phyloP scores from a whole-genome alignment of 208 protist genomes.

The Kentomonas sorsogonicus region DNA sequence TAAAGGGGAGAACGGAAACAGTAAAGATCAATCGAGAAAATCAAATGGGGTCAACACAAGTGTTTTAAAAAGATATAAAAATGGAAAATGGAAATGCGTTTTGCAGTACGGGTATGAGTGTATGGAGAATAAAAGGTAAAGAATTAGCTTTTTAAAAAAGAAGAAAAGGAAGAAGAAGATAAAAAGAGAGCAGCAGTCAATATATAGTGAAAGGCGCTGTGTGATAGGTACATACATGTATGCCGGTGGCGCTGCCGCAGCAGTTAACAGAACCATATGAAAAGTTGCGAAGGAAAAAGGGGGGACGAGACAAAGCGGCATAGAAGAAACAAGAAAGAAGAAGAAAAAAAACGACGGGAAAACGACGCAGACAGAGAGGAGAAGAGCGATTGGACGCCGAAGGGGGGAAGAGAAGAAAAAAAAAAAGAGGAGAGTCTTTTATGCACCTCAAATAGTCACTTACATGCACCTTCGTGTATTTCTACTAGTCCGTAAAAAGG shows the following conservation, averaged over 20 bases:
- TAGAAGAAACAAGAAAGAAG: slow-evolving; percentile 10
- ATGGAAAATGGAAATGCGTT: background rate
- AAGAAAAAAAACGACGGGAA: background rate
- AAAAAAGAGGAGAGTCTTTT: too few species aligned
- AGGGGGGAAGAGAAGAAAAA: too few species aligned
- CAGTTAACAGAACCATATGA: too few species aligned
- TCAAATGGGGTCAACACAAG: background rate
- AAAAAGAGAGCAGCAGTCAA: slow-evolving; percentile 11
- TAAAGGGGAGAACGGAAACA: background rate
- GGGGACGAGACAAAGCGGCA: slow-evolving; percentile 3
- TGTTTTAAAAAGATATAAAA: slow-evolving; percentile 13
- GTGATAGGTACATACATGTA: background rate
- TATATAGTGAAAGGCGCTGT: background rate
- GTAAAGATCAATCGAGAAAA: slow-evolving; percentile 12
- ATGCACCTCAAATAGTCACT: too few species aligned
- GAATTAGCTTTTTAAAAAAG: slow-evolving; percentile 3
- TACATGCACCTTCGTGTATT: too few species aligned
- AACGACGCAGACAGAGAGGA: too few species aligned
- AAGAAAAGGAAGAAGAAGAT: slow-evolving; percentile 13
- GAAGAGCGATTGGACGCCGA: too few species aligned
- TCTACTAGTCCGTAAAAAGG: too few species aligned
- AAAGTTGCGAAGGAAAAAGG: too few species aligned
- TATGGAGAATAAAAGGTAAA: background rate
- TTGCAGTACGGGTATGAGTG: background rate
- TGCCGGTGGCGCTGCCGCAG: too few species aligned